Base-by-base conservation (phyloP, 768 basidiomycete genomes). In the Xerocomellus chrysenteron region DNA sequence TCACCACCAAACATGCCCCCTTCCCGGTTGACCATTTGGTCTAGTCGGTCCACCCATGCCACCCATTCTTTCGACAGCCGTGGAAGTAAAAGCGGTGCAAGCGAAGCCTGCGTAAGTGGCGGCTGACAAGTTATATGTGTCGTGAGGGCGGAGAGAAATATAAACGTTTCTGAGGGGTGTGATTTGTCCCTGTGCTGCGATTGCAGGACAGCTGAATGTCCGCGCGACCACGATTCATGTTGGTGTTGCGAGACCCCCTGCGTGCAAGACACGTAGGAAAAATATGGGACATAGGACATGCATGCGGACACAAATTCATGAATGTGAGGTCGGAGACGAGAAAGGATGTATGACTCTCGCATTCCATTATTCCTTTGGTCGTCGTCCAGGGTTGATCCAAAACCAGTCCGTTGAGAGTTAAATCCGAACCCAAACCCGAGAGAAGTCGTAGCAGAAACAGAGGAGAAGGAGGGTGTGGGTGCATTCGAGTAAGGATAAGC, bases 221-320 rank as follows among this genome's bases (percentile, higher is more conserved):
- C 75, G 50, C 75, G 73, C 43, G 73, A 57, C 62, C 71, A 58
- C 54, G 63, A 51, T 65, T 65, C 60, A 63, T 61, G 54, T 50
- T 54, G 62, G 30, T 42, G 60, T 50, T 58, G 65, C 57, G 50
- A 66, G 46, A 28, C 24, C 59, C 33, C 40, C 44, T 63, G 56
- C 44, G 73, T 54, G 41, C 65, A 52, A 14, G 78, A 67, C 50
- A 81, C 70, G 62, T 82, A 86, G 21, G 90, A 88, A 68, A 94
- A 94, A 68, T 94, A 93, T 3, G 89, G 90, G 46, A 93, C 82
- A 68, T 93, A 94, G 7, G 92, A 87, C 69, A 85, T 80, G 69
- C 83, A 89, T 32, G 86, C 82, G 3, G 91, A 81, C 32, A 87
- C 84, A 62, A 90, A 94, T 50, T 92, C 91, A 50, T 78, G 74